These are phyloP conservation scores for Podaxis rugospora DNA, from an alignment of 768 basidiomycete species.

Conservation along the genomic window DNA sequence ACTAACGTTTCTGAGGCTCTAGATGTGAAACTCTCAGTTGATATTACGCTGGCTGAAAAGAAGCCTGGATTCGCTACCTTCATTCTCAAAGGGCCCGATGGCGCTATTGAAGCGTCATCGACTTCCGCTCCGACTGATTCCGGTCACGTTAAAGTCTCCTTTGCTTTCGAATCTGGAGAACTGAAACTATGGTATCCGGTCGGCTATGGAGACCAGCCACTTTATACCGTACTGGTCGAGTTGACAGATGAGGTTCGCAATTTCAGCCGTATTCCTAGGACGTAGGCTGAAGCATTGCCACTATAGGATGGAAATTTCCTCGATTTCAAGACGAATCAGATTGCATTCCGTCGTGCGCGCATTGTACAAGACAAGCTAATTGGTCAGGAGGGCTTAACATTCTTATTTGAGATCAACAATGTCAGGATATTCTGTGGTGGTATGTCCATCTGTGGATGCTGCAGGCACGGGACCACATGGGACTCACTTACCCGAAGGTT, in stretches of 20 bases:
- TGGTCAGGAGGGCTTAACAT: slow-evolving; percentile 75
- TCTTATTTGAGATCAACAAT: slow-evolving; percentile 91
- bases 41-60: slow-evolving; percentile 38
- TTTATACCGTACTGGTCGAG: slow-evolving; percentile 60
- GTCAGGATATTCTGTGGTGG: slow-evolving; percentile 86
- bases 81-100: slow-evolving; percentile 43
- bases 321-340: slow-evolving; percentile 50
- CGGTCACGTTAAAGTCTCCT: slow-evolving; percentile 35
- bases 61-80: slow-evolving; percentile 39
- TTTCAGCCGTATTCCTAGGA: background rate
- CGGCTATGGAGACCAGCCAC: slow-evolving; percentile 74
- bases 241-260: slow-evolving; percentile 50
- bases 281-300: background rate
- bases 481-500: slow-evolving; percentile 37
- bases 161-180: slow-evolving; percentile 49
- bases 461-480: background rate
- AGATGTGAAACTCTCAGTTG: slow-evolving; percentile 46
- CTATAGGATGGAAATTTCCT: slow-evolving; percentile 45
- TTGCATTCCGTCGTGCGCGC: slow-evolving; percentile 76
- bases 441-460: slow-evolving; percentile 18
- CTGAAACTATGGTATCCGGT: slow-evolving; percentile 85
- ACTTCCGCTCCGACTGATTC: slow-evolving; percentile 30
- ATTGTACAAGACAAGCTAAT: slow-evolving; percentile 78
- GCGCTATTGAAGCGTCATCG: slow-evolving; percentile 38
- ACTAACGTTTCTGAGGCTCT: slow-evolving; percentile 50